Evolutionary conservation across 352 stramenopile species (phyloP), one percentile per base, ranked within the genome.

Genomic region (Lagenidium giganteum): DNA sequence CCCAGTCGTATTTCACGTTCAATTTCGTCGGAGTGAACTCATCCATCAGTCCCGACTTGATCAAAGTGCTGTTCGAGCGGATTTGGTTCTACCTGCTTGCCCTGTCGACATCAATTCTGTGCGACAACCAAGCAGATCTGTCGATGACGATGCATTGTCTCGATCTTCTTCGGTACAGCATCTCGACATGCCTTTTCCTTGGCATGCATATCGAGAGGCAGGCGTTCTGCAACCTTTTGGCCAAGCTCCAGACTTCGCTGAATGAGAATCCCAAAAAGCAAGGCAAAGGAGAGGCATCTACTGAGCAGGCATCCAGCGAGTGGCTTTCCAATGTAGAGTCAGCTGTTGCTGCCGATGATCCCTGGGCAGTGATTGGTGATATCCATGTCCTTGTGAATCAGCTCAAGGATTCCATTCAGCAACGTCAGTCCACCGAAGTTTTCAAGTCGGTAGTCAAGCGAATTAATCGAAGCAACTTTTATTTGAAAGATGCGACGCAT

Each of bases 31-130:
- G 87, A n/a, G 74, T 98, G 8, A 87, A 97, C 44, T 69, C 83
- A 2, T 76, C 69, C 21, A 93, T 95, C 47, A 95, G 83, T 40
- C 80, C 80, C 3, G 89, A 97, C 26, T 58, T 97, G 21, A 93
- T 97, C 54, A 95, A 95, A 50, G 61, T 94, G 12, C 67, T 97
- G 8, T 96, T 98, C 25, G 76, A 94, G 40, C 77, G 90, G 6
- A 91, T 95, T n/a, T 99, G 93, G 92, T 97, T 98, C 54, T 90
- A 96, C 31, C 84, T 98, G 41, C 74, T 93, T n/a, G 74, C 83
- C 23, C 59, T 95, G 0, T 81, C 80, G 23, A 93, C 79, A 6
- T 89, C 74, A 2, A 94, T 95, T 41, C 47, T 95, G 35, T 79
- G 76, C 23, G 83, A 90, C 48, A 68, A 58, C 38, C 73, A 90